phyloP scores from a whole-genome alignment of 305 asterid genomes.

The Fraxinus angustifolia region DNA sequence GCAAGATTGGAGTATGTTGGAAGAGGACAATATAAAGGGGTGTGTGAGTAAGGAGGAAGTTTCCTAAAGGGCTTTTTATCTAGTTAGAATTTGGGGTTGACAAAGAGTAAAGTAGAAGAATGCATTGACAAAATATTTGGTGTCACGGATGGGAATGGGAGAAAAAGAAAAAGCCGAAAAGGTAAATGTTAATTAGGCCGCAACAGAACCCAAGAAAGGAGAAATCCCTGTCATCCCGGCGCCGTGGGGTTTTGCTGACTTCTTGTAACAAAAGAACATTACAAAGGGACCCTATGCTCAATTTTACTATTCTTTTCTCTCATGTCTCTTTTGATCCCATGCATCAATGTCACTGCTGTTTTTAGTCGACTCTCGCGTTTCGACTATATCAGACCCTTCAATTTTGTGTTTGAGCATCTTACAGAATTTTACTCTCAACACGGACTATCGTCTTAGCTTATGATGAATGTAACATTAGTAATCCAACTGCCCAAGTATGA shows the following conservation, averaged over 20 bases:
- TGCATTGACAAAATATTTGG: slow-evolving; percentile 26
- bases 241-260: slow-evolving; percentile 33
- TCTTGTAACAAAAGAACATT: slow-evolving; percentile 22
- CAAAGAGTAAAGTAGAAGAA: slow-evolving; percentile 42
- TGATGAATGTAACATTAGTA: background rate
- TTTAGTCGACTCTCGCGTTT: background rate
- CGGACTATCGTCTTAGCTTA: no score
- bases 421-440: background rate
- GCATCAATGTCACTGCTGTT: background rate
- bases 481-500: no score
- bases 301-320: slow-evolving; percentile 20
- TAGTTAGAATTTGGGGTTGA: slow-evolving; percentile 29
- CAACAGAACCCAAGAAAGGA: background rate
- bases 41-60: slow-evolving; percentile 24
- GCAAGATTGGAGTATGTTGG: slow-evolving; percentile 1
- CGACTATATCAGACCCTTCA: background rate
- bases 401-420: background rate
- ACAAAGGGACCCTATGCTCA: slow-evolving; percentile 13
- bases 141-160: slow-evolving; percentile 54
- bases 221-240: slow-evolving; percentile 30
- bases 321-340: background rate
- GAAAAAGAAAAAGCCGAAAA: slow-evolving; percentile 46
- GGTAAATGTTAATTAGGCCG: slow-evolving; percentile 14
- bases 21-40: background rate
- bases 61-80: slow-evolving; percentile 31